A percentile compares a stretch with the other conserved stretches of the same genome.
Conservation (phyloP, 1,139 yeast genomes). For the Geotrichum histeridarum region DNA sequence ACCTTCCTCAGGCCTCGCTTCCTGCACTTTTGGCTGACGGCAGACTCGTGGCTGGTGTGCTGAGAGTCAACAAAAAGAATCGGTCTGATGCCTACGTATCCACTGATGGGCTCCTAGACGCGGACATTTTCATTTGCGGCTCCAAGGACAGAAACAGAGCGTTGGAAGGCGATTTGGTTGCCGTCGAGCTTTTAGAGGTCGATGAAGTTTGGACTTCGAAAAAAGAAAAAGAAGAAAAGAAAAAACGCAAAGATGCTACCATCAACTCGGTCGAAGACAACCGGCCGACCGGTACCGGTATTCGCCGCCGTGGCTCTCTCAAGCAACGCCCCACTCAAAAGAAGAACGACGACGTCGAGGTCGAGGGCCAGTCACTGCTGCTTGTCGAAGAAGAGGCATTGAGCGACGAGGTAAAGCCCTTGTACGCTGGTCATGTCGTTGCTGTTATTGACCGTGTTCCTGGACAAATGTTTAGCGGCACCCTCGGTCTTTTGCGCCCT, state of each 20-base stretch:
- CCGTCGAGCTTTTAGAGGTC: slow-evolving; percentile 86
- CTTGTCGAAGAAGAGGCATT: slow-evolving; percentile 94
- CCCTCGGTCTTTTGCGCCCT: slow-evolving; percentile 87
- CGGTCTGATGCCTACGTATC: slow-evolving; percentile 97
- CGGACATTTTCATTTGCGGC: slow-evolving; percentile 95
- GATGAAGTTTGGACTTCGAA: slow-evolving; percentile 98
- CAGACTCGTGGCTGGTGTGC: slow-evolving; percentile 81
- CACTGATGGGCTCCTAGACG: slow-evolving; percentile 90
- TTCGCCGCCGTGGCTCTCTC: slow-evolving; percentile 83
- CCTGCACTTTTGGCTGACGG: slow-evolving; percentile 90
- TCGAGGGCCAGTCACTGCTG: slow-evolving; percentile 89
- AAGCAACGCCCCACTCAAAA: slow-evolving; percentile 96
- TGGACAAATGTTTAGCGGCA: slow-evolving; percentile 86
- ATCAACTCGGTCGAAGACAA: slow-evolving; percentile 27
- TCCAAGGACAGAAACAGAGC: slow-evolving; percentile 99
- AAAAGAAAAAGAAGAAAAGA: slow-evolving; percentile 94
- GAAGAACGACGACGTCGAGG: slow-evolving; percentile 97
- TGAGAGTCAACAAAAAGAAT: slow-evolving; percentile 91
- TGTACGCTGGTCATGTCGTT: slow-evolving; percentile 96
- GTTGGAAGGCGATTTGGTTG: slow-evolving; percentile 91
- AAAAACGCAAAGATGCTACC: slow-evolving; percentile 72
- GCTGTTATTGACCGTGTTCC: slow-evolving; percentile 97
- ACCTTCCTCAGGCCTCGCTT: slow-evolving; percentile 85
- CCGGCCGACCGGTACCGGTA: slow-evolving; percentile 35
- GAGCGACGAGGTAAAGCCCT: slow-evolving; percentile 85